phyloP scores from a whole-genome alignment of 805 yeast genomes.

The Lipomyces japonicus region DNA sequence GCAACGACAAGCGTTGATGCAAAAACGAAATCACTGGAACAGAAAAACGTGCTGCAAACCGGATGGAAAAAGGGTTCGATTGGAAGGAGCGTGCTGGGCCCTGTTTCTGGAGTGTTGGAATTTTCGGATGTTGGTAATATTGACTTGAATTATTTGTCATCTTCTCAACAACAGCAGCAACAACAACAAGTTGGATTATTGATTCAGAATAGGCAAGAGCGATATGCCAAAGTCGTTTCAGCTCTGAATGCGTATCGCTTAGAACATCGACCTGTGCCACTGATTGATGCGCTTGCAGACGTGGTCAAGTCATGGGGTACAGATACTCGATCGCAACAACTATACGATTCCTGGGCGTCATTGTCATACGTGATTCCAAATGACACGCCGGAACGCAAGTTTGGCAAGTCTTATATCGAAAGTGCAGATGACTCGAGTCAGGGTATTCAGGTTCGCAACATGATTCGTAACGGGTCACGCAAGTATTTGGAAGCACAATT shows the following conservation, averaged over 20 bases:
- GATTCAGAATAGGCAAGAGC: conserved; percentile 36
- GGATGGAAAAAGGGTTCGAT: conserved; percentile 38
- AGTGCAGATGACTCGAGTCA: conserved; percentile 34
- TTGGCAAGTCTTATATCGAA: conserved; percentile 36
- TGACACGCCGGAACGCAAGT: conserved; percentile 35
- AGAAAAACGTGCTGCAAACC: neutral
- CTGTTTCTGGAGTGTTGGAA: conserved; percentile 31
- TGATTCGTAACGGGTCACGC: conserved; percentile 54
- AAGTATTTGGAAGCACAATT: conserved; percentile 71
- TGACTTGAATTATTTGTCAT: neutral
- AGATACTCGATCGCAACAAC: conserved; percentile 64
- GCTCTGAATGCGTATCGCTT: conserved; percentile 63
- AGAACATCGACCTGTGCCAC: conserved; percentile 42
- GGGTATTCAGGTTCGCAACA: conserved; percentile 38
- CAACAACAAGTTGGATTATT: conserved; percentile 14
- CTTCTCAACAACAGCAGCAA: conserved; percentile 13
- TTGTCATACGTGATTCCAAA: conserved; percentile 46
- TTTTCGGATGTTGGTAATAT: conserved; percentile 34
- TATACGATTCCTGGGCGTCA: conserved; percentile 71
- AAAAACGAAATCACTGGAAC: neutral
- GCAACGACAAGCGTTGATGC: neutral
- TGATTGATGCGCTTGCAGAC: conserved; percentile 58
- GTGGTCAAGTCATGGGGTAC: conserved; percentile 48
- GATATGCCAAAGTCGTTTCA: conserved; percentile 67
- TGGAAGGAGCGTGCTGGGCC: conserved; percentile 40